These are phyloP conservation scores for Blastobotrys parvus DNA, from an alignment of 805 yeast species.

Conservation along the genomic window DNA sequence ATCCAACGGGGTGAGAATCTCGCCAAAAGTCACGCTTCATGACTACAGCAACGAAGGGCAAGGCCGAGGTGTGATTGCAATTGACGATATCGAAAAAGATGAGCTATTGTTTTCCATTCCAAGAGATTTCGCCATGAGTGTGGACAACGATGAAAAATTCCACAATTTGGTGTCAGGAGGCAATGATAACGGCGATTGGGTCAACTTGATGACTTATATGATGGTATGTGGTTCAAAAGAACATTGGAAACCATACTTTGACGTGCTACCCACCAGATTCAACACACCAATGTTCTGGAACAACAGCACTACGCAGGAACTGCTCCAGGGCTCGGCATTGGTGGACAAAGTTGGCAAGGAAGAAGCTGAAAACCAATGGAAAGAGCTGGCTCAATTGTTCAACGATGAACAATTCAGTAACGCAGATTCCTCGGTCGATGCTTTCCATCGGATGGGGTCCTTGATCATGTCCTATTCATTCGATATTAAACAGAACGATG, in stretches of 20 bases:
- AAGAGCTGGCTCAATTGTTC: slow-evolving; percentile 24
- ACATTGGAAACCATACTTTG: slow-evolving; percentile 63
- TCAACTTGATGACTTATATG: slow-evolving; percentile 59
- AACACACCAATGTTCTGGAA: slow-evolving; percentile 81
- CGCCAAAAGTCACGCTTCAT: slow-evolving; percentile 48
- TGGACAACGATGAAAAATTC: slow-evolving; percentile 42
- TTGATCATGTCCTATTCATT: slow-evolving; percentile 85
- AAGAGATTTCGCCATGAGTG: slow-evolving; percentile 44
- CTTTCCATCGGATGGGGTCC: slow-evolving; percentile 67
- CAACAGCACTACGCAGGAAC: slow-evolving; percentile 39
- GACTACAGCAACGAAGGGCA: slow-evolving; percentile 54
- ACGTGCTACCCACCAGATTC: slow-evolving; percentile 56
- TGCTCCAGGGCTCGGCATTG: slow-evolving; percentile 63
- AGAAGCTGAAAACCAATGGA: slow-evolving; percentile 54
- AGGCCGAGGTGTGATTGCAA: slow-evolving; percentile 75
- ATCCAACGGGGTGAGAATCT: slow-evolving; percentile 28
- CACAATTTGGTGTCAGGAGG: slow-evolving; percentile 18
- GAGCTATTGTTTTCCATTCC: slow-evolving; percentile 70
- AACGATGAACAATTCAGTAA: slow-evolving; percentile 12
- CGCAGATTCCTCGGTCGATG: slow-evolving; percentile 38
- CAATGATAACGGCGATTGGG: slow-evolving; percentile 49
- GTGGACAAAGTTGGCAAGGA: slow-evolving; percentile 62
- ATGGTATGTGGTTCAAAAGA: slow-evolving; percentile 51
- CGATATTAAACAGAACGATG: slow-evolving; percentile 52
- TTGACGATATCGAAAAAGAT: slow-evolving; percentile 47